phyloP scores from a whole-genome alignment of 345 rosid species.

The Rhodamnia rubescens region DNA sequence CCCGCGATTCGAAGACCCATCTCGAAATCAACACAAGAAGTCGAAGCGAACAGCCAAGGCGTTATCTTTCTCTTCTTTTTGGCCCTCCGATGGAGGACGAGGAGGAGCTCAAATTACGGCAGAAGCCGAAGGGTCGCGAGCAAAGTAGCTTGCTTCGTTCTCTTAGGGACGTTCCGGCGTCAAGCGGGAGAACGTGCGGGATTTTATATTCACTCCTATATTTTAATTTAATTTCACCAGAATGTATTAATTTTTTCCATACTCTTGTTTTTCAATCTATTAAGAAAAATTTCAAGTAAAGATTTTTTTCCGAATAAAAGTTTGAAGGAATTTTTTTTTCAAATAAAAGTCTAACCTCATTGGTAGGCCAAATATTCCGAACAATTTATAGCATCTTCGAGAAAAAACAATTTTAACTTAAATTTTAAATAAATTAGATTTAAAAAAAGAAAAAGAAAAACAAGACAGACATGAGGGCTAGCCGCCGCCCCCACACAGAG shows the following conservation, averaged over 20 bases:
- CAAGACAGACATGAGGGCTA: too few species aligned
- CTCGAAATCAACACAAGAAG: background rate
- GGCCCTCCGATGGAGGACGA: background rate
- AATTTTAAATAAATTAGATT: too few species aligned
- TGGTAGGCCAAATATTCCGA: too few species aligned
- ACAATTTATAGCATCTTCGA: too few species aligned
- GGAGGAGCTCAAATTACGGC: background rate
- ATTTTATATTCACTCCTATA: background rate
- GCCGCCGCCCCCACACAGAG: too few species aligned
- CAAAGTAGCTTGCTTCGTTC: background rate
- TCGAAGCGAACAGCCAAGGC: background rate
- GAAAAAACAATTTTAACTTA: too few species aligned
- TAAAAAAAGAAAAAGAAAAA: too few species aligned
- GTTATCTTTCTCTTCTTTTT: background rate
- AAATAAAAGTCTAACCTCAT: too few species aligned
- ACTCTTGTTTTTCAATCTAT: background rate
- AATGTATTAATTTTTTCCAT: background rate
- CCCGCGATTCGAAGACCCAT: constrained; percentile 67
- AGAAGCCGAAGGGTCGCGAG: background rate
- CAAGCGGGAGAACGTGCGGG: too few species aligned
- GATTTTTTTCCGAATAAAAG: background rate
- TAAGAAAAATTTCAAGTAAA: background rate
- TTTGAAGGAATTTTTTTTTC: too few species aligned
- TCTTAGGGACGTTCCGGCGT: too few species aligned
- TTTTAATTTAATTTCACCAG: background rate